Base-by-base conservation (phyloP, 192 early-diverging fungal species). In the Coemansia sp. region DNA sequence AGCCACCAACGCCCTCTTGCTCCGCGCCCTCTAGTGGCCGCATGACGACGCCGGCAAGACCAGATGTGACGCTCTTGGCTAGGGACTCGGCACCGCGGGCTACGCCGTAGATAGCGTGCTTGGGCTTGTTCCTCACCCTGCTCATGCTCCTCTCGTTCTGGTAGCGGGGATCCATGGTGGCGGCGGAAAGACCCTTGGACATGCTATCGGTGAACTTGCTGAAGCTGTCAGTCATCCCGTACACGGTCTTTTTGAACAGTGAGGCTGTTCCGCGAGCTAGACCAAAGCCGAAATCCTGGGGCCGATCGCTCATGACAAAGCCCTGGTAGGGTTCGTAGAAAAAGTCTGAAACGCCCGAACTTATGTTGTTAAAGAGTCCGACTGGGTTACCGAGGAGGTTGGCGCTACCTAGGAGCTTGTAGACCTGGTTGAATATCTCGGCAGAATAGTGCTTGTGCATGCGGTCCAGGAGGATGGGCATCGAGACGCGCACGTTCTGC, bases 301-400 rank as follows among this genome's bases (percentile, higher is more conserved):
- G 94, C 9, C 92, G 86, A 59, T 92, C 91, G 61, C 92, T 95
- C 86, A 97, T 94, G 38, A 95, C 89, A 60, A 97, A 92, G 5
- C 97, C 97, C 84, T 96, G 93, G 69, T 94, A 91, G 0, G 97
- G 97, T 70, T 99, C 95, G 78, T 98, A 99, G 74, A 99, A 99
- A 45, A 98, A 89, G 69, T 98, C 97, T 4, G 86, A 85, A 1
- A 98, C 95, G 6, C 97, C 97, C 0, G 94, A 94, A 64, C 92
- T 92, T 51, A 99, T 86, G 64, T 89, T 98, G 79, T 88, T 97
- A 79, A 99, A 99, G 16, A 99, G 73, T 2, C 97, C 96, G 2
- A 99, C 94, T 2, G 97, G 97, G 63, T 99, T 99, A 26, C 97
- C 97, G 55, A 99, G 84, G 64, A 99, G 89, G 66, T 99, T 96